Evolutionary conservation across 2,329 filamentous ascomycete genomes (phyloP).

Genomic region (Lachnellula hyalina): DNA sequence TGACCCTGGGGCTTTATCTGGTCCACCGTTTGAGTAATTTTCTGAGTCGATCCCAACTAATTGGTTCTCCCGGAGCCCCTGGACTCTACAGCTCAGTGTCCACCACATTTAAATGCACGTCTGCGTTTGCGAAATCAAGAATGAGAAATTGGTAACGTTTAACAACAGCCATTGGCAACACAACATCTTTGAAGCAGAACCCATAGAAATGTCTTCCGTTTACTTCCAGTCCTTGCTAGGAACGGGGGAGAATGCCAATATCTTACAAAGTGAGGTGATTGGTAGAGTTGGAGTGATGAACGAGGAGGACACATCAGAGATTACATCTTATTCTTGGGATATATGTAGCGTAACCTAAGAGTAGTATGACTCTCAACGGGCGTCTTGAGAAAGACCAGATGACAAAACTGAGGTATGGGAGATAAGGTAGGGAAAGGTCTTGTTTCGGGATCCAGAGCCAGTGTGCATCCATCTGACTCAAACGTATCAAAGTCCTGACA

Average conservation of each 20-base stretch:
- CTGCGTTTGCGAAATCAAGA: neutral
- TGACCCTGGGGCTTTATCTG: neutral
- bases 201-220: neutral
- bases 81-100: neutral
- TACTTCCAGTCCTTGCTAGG: no score
- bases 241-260: neutral
- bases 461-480: neutral
- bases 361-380: neutral
- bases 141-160: neutral
- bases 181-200: neutral
- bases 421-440: neutral
- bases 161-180: neutral
- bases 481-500: neutral
- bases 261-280: neutral
- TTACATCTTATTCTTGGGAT: neutral
- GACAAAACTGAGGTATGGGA: neutral
- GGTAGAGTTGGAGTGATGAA: neutral
- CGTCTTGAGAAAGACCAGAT: neutral
- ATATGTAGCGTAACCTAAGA: neutral
- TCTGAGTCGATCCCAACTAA: neutral
- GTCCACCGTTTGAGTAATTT: neutral
- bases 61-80: neutral
- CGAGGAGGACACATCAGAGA: neutral
- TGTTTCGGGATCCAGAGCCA: neutral
- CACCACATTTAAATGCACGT: neutral